Conservation (phyloP, 805 yeast genomes). For the Kregervanrija fluxuum region DNA sequence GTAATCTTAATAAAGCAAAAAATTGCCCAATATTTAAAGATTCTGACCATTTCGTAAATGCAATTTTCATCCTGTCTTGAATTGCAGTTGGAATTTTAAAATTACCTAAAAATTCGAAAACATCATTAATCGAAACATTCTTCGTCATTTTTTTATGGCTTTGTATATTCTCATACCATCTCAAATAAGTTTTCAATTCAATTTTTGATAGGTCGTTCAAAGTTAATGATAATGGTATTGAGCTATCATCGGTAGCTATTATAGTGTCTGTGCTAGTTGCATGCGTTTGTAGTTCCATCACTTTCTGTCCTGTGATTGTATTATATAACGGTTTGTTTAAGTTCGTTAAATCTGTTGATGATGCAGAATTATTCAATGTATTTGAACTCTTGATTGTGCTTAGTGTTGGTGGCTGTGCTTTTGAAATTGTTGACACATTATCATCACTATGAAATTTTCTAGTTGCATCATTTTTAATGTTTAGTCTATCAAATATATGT, state of each 20-base stretch:
- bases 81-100: constrained; percentile 53
- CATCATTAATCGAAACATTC: constrained; percentile 64
- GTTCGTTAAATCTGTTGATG: background rate
- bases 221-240: constrained; percentile 57
- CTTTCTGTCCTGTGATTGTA: background rate
- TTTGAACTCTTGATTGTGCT: constrained; percentile 1
- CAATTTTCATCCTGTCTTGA: constrained; percentile 41
- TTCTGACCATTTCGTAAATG: constrained; percentile 47
- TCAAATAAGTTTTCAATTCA: constrained; percentile 76
- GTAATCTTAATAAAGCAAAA: constrained; percentile 75
- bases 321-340: background rate
- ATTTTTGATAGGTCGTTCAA: constrained; percentile 63
- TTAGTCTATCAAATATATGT: background rate
- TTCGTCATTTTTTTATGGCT: constrained; percentile 56
- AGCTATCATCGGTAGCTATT: constrained; percentile 27
- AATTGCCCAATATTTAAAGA: constrained; percentile 83
- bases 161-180: constrained; percentile 89
- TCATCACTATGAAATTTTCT: constrained; percentile 9
- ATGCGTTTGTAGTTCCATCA: constrained; percentile 7
- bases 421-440: too few relatives aligned
- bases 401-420: background rate
- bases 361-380: background rate
- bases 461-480: background rate
- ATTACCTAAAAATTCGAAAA: constrained; percentile 70
- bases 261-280: constrained; percentile 25